A percentile compares a stretch with the other conserved stretches of the same genome.
phyloP scores from a whole-genome alignment of 108 stramenopile genomes.

The Discostella pseudostelligera region DNA sequence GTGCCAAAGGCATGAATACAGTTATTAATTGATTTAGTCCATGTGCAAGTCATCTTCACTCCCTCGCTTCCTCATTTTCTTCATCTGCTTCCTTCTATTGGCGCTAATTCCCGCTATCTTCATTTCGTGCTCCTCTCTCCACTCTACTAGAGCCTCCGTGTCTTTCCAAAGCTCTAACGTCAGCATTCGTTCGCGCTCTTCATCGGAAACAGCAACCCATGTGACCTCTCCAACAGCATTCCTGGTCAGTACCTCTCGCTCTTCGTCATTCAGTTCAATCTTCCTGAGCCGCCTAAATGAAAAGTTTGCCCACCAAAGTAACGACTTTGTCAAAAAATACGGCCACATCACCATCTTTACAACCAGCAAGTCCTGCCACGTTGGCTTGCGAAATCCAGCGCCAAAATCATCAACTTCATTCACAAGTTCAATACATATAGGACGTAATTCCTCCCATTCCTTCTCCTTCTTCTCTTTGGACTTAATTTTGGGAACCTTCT shows the following conservation, averaged over 20 bases:
- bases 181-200: slow-evolving; percentile 64
- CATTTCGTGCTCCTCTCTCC: slow-evolving; percentile 77
- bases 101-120: slow-evolving; percentile 52
- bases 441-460: slow-evolving; percentile 60
- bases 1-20: no score
- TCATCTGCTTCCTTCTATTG: slow-evolving; percentile 57
- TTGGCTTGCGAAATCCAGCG: slow-evolving; percentile 85
- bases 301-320: slow-evolving; percentile 67
- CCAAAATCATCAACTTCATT: slow-evolving; percentile 84
- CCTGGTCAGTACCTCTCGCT: slow-evolving; percentile 69
- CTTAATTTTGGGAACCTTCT: slow-evolving; percentile 47
- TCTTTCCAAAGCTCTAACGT: slow-evolving; percentile 73
- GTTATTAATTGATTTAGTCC: no score
- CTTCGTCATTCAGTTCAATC: slow-evolving; percentile 66
- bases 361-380: slow-evolving; percentile 75
- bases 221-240: slow-evolving; percentile 77
- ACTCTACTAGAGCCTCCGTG: slow-evolving; percentile 65
- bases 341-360: slow-evolving; percentile 65
- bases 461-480: slow-evolving; percentile 60
- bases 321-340: slow-evolving; percentile 42
- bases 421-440: slow-evolving; percentile 69
- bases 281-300: slow-evolving; percentile 53
- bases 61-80: slow-evolving; percentile 38
- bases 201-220: slow-evolving; percentile 71
- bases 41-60: slow-evolving; percentile 20